Base-by-base conservation (phyloP, 495 filamentous ascomycete genomes). In the Tuber magnatum region DNA sequence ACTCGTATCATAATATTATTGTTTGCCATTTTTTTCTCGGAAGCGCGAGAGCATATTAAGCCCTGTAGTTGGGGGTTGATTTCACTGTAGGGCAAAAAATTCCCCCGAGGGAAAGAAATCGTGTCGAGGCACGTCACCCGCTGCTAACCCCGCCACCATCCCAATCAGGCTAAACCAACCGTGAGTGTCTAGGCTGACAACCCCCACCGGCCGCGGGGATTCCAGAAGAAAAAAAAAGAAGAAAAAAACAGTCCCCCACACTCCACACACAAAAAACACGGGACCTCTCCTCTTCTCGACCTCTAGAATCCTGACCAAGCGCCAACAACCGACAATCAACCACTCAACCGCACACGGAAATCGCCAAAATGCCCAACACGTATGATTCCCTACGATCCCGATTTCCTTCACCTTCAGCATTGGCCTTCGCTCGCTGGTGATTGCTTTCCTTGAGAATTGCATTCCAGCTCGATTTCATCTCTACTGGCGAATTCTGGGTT, bases 291-390 rank as follows among this genome's bases (percentile, higher is more conserved):
- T 7, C 18, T 1, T 20, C 56, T 65, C n/a, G 2, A 7, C 51
- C 3, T 18, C 56, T 0, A 6, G 14, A 16, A 20, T n/a, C 14
- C 35, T 65, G 56, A 65, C 12, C 28, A 32, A 40, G 39, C 39
- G 7, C 7, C 56, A 65, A 61, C 18, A 35, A 46, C 76, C 18
- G n/a, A 46, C 76, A 75, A 73, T 79, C 77, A 72, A 24, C 9
- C 24, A 9, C 16, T 39, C 38, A 46, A 51, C 40, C 10, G 10
- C 43, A 70, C 18, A 70, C 69, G 42, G 48, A 72, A 51, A 51
- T 32, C 79, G 51, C 73, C 71, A 81, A 75, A 81, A 81, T 81
- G 80, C 75, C 80, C 44, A 81, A 78, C 44, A 46, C 79, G 80
- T 81, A 81, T 69, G 80, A 65, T 65, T 2, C 56, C 28, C 32